Conservation (phyloP, 257 asterid species). For the Paulownia fortunei region DNA sequence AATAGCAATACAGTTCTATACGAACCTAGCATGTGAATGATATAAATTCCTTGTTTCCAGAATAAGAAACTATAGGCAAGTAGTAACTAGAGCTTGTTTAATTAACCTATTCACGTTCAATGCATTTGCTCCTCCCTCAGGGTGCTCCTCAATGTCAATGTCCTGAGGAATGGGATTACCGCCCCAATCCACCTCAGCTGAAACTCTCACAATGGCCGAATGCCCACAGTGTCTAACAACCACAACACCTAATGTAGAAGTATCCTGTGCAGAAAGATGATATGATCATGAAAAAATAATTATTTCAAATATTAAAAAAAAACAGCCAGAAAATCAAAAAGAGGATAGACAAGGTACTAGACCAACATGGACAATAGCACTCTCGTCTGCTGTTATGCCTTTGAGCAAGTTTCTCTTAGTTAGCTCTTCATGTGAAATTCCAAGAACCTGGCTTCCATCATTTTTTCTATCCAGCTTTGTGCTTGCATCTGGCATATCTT, state of each 20-base stretch:
- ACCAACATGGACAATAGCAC: conserved; percentile 77
- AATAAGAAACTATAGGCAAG: no score
- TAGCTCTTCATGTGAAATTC: conserved; percentile 58
- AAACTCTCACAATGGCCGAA: conserved; percentile 69
- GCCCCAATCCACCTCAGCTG: conserved; percentile 58
- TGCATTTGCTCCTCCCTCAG: conserved; percentile 88
- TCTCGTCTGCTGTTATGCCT: conserved; percentile 89
- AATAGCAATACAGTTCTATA: not conserved
- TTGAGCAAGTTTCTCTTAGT: conserved; percentile 72
- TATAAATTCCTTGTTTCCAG: no score
- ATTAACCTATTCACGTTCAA: conserved; percentile 71
- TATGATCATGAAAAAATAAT: conserved; percentile 18
- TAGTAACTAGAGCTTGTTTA: conserved; percentile 18
- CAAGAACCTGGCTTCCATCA: conserved; percentile 69
- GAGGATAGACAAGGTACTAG: not conserved
- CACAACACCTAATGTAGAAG: conserved; percentile 72
- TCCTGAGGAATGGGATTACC: conserved; percentile 57
- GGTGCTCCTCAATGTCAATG: conserved; percentile 70
- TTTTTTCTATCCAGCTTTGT: conserved; percentile 62
- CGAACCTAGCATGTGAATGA: not conserved
- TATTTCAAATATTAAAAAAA: conserved; percentile 9
- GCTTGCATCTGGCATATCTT: conserved; percentile 70
- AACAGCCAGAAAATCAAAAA: not conserved
- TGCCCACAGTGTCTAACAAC: conserved; percentile 75
- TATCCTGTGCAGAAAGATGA: conserved; percentile 55